Percentiles rank a stretch among this genome's conserved stretches.
Evolutionary conservation across 768 basidiomycete species (phyloP).

Genomic region (Xanthoconium stramineum): DNA sequence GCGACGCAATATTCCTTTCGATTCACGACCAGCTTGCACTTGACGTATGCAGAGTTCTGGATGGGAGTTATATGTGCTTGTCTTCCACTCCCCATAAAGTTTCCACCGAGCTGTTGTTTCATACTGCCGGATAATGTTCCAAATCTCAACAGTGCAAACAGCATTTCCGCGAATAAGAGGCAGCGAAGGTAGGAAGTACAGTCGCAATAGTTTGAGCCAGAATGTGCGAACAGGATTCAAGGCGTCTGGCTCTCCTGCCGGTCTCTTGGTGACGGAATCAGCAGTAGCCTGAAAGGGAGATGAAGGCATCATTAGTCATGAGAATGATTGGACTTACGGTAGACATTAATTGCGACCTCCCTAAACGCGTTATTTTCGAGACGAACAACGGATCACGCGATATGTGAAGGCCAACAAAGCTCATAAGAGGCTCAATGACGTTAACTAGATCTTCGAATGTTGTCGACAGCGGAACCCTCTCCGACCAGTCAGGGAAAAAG

Average conservation of each 20-base stretch:
- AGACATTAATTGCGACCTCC: conserved; percentile 57
- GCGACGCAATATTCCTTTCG: conserved; percentile 85
- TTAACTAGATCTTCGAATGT: conserved; percentile 66
- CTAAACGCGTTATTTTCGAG: conserved; percentile 78
- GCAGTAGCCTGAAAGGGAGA: conserved; percentile 37
- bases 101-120: conserved; percentile 81
- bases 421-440: conserved; percentile 76
- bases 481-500: conserved; percentile 86
- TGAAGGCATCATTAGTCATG: conserved; percentile 6
- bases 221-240: conserved; percentile 64
- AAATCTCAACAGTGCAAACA: conserved; percentile 87
- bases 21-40: conserved; percentile 82
- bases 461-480: conserved; percentile 63
- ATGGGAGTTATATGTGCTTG: conserved; percentile 64
- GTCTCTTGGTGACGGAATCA: conserved; percentile 62
- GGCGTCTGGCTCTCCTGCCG: conserved; percentile 49
- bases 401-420: conserved; percentile 76
- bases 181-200: conserved; percentile 82
- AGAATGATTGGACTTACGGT: conserved; percentile 39
- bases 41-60: conserved; percentile 76
- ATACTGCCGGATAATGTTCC: conserved; percentile 82
- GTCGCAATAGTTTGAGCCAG: conserved; percentile 80
- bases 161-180: conserved; percentile 84
- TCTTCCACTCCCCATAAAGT: conserved; percentile 95
- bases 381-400: conserved; percentile 76